A percentile compares a stretch with the other conserved stretches of the same genome.
phyloP scores from a whole-genome alignment of 106 monocot genomes.

The Triglochin maritima region DNA sequence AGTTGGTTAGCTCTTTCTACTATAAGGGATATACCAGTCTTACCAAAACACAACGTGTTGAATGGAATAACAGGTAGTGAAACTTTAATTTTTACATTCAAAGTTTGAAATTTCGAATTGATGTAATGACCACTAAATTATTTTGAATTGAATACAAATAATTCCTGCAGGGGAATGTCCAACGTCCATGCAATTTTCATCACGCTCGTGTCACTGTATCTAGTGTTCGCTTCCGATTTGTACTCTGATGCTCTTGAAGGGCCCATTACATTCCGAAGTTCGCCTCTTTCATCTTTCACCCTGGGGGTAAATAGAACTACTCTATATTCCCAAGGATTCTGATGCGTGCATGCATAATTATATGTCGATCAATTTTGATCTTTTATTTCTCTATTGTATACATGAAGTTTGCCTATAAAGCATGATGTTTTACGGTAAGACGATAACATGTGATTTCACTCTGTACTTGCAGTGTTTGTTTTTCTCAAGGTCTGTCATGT shows the following conservation, averaged over 20 bases:
- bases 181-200: constrained; percentile 79
- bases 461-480: too few species aligned
- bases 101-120: too few species aligned
- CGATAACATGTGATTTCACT: too few species aligned
- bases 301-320: constrained; percentile 35
- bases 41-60: constrained; percentile 63
- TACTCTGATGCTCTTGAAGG: constrained; percentile 53
- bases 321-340: too few species aligned
- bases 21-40: constrained; percentile 56
- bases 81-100: too few species aligned
- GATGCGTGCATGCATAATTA: too few species aligned
- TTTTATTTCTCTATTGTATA: too few species aligned
- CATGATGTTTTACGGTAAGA: too few species aligned
- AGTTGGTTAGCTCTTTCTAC: constrained; percentile 50
- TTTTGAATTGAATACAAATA: too few species aligned
- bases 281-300: constrained; percentile 51
- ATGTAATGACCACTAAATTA: too few species aligned
- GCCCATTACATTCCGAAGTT: constrained; percentile 46
- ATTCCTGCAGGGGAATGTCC: constrained; percentile 83
- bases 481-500: not conserved
- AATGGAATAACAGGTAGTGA: constrained; percentile 81
- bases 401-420: too few species aligned
- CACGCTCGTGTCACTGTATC: constrained; percentile 57
- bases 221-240: constrained; percentile 65
- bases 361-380: too few species aligned